Evolutionary conservation across 805 yeast species (phyloP).

Genomic region (Metschnikowia koreensis): DNA sequence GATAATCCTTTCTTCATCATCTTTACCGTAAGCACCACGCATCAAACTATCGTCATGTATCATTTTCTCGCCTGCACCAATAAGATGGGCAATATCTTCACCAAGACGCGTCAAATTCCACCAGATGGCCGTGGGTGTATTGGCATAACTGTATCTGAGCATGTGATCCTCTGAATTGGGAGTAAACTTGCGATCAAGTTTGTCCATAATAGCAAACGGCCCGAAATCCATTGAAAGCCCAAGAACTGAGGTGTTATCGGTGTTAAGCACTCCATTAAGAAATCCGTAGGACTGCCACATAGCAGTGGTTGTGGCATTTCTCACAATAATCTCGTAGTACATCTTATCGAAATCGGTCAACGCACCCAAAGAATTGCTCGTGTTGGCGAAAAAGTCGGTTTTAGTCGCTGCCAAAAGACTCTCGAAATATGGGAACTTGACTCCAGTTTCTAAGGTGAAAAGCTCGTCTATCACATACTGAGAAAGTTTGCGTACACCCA

Average conservation of each 20-base stretch:
- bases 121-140: constrained; percentile 85
- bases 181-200: constrained; percentile 75
- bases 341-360: constrained; percentile 65
- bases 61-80: constrained; percentile 66
- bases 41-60: constrained; percentile 34
- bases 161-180: constrained; percentile 86
- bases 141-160: constrained; percentile 72
- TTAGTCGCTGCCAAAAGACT: constrained; percentile 17
- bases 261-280: constrained; percentile 88
- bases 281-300: constrained; percentile 91
- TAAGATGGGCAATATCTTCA: constrained; percentile 75
- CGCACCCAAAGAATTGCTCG: constrained; percentile 28
- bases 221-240: constrained; percentile 93
- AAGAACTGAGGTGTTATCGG: constrained; percentile 88
- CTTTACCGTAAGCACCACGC: constrained; percentile 35
- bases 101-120: constrained; percentile 88
- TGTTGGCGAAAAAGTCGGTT: constrained; percentile 20
- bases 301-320: constrained; percentile 78
- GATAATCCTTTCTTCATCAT: constrained; percentile 50
- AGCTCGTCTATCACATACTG: constrained; percentile 72
- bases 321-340: constrained; percentile 64
- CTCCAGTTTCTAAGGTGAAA: constrained; percentile 36
- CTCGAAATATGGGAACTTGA: constrained; percentile 29
- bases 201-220: constrained; percentile 89
- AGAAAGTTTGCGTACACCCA: constrained; percentile 59